Conservation (phyloP, 2,329 filamentous ascomycete genomes). For the Pseudocercospora fijiensis region DNA sequence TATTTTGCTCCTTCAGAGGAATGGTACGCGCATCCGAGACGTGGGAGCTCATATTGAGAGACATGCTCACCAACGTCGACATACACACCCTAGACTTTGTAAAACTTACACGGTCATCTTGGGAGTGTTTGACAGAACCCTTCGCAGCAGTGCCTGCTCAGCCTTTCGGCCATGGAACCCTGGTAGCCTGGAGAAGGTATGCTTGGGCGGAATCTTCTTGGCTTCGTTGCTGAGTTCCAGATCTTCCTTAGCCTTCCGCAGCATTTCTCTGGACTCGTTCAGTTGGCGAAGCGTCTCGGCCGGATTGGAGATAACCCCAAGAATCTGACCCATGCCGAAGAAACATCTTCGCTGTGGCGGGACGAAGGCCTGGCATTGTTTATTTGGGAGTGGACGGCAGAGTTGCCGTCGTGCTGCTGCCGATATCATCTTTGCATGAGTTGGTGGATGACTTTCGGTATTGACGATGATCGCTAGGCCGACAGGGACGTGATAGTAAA, state of each 20-base stretch:
- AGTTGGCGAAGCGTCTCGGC: constrained; percentile 21
- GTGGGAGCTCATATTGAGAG: too few species aligned
- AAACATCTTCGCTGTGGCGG: constrained; percentile 12
- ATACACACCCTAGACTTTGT: too few species aligned
- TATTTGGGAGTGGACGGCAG: not conserved
- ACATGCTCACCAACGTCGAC: too few species aligned
- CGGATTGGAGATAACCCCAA: constrained; percentile 21
- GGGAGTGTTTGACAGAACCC: constrained; percentile 21
- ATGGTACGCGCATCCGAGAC: too few species aligned
- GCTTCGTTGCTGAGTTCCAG: constrained; percentile 20
- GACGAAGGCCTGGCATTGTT: not conserved
- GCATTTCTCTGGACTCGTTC: constrained; percentile 24
- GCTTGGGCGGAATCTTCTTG: constrained; percentile 23
- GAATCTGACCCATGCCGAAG: constrained; percentile 23
- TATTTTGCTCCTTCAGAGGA: too few species aligned
- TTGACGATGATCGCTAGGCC: not conserved
- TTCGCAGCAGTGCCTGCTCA: constrained; percentile 20
- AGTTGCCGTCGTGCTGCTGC: constrained; percentile 8
- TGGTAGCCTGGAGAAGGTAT: constrained; percentile 22
- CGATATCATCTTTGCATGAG: constrained; percentile 1
- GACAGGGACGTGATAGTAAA: not conserved
- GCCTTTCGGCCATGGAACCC: constrained; percentile 22
- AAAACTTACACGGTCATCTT: constrained; percentile 23
- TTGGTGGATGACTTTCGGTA: not conserved
- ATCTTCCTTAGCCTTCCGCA: constrained; percentile 23